Conservation (phyloP, 75 land plant genomes). For the Picea sitchensis region DNA sequence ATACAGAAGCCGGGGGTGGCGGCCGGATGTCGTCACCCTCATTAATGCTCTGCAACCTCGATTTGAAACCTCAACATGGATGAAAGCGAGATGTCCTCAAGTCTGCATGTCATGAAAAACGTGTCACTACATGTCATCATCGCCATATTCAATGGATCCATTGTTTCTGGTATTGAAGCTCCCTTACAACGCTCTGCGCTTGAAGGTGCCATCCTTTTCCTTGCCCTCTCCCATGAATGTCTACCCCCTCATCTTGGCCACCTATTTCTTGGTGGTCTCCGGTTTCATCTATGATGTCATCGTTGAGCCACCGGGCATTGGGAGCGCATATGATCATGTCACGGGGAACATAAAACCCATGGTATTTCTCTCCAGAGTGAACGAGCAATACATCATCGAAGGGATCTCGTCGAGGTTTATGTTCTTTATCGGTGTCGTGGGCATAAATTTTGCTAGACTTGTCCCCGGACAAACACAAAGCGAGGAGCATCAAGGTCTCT, state of each 20-base stretch:
- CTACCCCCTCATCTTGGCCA: slow-evolving; percentile 58
- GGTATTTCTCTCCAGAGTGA: slow-evolving; percentile 84
- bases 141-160: slow-evolving; percentile 34
- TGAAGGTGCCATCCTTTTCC: slow-evolving; percentile 47
- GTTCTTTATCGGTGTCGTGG: slow-evolving; percentile 89
- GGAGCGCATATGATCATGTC: slow-evolving; percentile 77
- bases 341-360: slow-evolving; percentile 78
- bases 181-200: slow-evolving; percentile 59
- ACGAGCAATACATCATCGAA: slow-evolving; percentile 92
- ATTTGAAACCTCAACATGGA: no score
- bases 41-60: no score
- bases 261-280: slow-evolving; percentile 87
- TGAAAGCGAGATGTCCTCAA: no score
- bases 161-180: slow-evolving; percentile 36
- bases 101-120: no score
- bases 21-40: no score
- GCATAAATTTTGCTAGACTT: slow-evolving; percentile 74
- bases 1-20: no score
- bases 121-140: no score
- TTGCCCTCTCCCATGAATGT: slow-evolving; percentile 84
- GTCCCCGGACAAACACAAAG: slow-evolving; percentile 56
- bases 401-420: slow-evolving; percentile 90
- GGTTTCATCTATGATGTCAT: slow-evolving; percentile 93
- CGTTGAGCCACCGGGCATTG: slow-evolving; percentile 98
- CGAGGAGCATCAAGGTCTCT: slow-evolving; percentile 56